Evolutionary conservation across 2,329 filamentous ascomycete genomes (phyloP), one percentile per base, ranked within the genome.

Genomic region (Pseudogymnoascus sp.): DNA sequence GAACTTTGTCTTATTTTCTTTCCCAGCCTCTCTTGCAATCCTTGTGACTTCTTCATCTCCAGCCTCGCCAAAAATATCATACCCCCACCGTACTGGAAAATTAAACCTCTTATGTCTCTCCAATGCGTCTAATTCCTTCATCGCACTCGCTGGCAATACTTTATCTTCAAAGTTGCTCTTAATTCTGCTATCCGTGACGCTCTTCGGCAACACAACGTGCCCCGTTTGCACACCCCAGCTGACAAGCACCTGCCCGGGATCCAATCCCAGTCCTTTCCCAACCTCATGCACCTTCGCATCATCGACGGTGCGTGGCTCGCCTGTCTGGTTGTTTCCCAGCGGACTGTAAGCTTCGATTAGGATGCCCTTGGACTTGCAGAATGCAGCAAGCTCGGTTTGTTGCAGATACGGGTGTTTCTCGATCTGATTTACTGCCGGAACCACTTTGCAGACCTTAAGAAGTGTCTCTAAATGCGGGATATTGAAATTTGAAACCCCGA

Each of bases 171-270:
- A 82, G 74, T 89, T 89, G 70, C 78, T 80, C 71, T 77, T 75
- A 65, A 87, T 87, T 39, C 84, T 77, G 38, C 75, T 75, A 22
- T 79, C 78, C 32, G 79, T 85, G 39, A 80, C 81, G 67, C 81
- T 85, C 77, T 87, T 88, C 62, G 84, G 84, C 63, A 87, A 76
- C 38, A 85, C 82, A 9, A 84, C 78, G 70, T 84, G 83, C 59
- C 82, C 81, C 64, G 79, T 76, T 61, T 76, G 72, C 60, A 83
- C 71, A 64, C 80, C 81, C 82, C 82, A 85, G 59, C 81, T 80
- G 66, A 85, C 80, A 59, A 84, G 74, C 22, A 83, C 77, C 72
- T 85, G 83, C 7, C 81, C 82, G 25, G 83, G 75, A 7, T 78
- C 79, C 72, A 81, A 79, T 60, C 76, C 76, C 63, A 79, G 75